phyloP scores from a whole-genome alignment of 1,284 basidiomycete genomes.

The Exsudoporus floridanus region DNA sequence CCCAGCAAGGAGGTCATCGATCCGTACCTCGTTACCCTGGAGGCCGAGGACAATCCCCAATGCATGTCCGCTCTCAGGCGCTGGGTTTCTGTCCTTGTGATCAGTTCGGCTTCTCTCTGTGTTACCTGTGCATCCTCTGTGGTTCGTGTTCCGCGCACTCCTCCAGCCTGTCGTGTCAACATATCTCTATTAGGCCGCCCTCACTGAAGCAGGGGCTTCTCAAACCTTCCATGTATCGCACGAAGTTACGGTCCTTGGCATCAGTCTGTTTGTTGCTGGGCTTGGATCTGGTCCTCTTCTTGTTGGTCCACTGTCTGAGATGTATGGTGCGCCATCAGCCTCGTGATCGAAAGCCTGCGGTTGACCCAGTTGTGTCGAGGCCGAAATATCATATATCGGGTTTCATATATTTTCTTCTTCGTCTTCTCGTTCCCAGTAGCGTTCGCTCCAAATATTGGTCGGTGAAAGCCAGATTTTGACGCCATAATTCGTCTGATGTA shows the following conservation, averaged over 20 bases:
- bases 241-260: conserved; percentile 66
- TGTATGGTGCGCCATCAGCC: conserved; percentile 37
- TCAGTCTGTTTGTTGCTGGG: conserved; percentile 71
- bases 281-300: conserved; percentile 48
- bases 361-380: conserved; percentile 56
- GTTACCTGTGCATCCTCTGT: conserved; percentile 73
- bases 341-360: conserved; percentile 33
- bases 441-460: conserved; percentile 61
- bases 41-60: conserved; percentile 54
- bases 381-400: conserved; percentile 50
- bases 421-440: conserved; percentile 64
- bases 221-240: conserved; percentile 58
- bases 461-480: conserved; percentile 8
- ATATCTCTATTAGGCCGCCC: conserved; percentile 51
- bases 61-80: conserved; percentile 46
- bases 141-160: conserved; percentile 40
- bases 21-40: conserved; percentile 38
- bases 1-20: conserved; percentile 6
- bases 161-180: not conserved
- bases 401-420: conserved; percentile 51
- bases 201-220: conserved; percentile 63
- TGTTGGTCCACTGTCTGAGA: conserved; percentile 50
- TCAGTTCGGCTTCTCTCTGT: conserved; percentile 56
- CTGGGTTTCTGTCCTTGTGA: conserved; percentile 58
- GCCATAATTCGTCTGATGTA: not conserved